Evolutionary conservation across 306 rosid species (phyloP), one percentile per base, ranked within the genome.

Genomic region (Elaeagnus macrophylla): DNA sequence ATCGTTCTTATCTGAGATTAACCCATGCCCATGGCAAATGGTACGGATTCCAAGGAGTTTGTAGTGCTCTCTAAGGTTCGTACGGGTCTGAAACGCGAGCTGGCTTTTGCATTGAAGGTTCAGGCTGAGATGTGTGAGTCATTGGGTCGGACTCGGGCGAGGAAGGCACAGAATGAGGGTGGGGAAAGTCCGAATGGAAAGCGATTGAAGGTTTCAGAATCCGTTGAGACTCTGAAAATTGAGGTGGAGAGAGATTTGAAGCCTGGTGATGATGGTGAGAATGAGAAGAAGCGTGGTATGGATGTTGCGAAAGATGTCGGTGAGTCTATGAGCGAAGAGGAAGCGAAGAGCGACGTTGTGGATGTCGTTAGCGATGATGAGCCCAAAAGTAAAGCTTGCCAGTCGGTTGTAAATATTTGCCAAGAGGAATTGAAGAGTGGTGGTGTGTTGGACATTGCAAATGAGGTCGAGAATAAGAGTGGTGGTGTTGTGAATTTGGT

Each of bases 271-370:
- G 60, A 17, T 45, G 60, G 47, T 55, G 37, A 37, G 7, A 61
- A 17, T 11, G 56, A 68, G 65, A 68, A 48, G 1, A 62, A 56
- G 47, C 67, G 57, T 41, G 64, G 15, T 32, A 53, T 39, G 64
- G 48, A 18, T 11, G 43, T 16, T 56, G 73, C 36, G 18, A 32
- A 58, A 17, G 64, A 37, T 19, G 32, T 52, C 62, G 74, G 16
- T 36, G 63, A 52, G 53, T 15, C 10, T 6, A 50, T 72, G 68
- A 78, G 85, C 58, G 90, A 85, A 60, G 95, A 82, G 68, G 87
- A 86, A 62, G 95, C 83, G 1, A 72, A 78, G 41, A 80, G 95
- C 38, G 95, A 83, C 6, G 95, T 79, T 61, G 94, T 78, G 54
- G 91, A 90, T 55, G 61, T 72, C 32, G 50, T 46, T 15, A 77